Percentiles rank a stretch among this genome's conserved stretches.
These are phyloP conservation scores for Aspergillus glaucus DNA, from an alignment of 2,329 filamentous ascomycete species.

Conservation along the genomic window DNA sequence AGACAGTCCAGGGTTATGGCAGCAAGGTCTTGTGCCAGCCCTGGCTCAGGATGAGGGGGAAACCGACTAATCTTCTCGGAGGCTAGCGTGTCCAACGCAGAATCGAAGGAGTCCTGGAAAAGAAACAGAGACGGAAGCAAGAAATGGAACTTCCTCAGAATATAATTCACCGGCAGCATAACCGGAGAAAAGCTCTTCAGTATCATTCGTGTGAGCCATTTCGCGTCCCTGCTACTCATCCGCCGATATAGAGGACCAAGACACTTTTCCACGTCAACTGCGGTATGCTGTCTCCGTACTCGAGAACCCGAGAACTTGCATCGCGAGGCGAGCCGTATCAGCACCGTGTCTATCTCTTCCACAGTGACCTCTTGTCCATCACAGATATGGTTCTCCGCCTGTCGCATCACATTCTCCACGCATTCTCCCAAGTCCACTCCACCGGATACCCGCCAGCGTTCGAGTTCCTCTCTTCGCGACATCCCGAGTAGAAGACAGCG, in stretches of 20 bases:
- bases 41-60: constrained; percentile 30
- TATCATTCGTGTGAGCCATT: constrained; percentile 79
- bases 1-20: constrained; percentile 38
- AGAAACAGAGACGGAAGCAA: constrained; percentile 63
- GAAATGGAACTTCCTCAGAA: constrained; percentile 60
- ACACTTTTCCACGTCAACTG: constrained; percentile 38
- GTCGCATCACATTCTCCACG: constrained; percentile 57
- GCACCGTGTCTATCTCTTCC: constrained; percentile 63
- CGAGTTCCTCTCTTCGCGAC: constrained; percentile 56
- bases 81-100: constrained; percentile 52
- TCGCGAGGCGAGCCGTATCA: constrained; percentile 61
- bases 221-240: constrained; percentile 63
- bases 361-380: constrained; percentile 50
- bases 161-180: constrained; percentile 49
- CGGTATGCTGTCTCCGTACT: constrained; percentile 42
- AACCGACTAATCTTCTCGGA: constrained; percentile 29
- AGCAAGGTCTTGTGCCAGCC: constrained; percentile 23
- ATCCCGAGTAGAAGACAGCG: constrained; percentile 60
- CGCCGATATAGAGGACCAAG: constrained; percentile 55
- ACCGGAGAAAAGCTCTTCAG: constrained; percentile 70
- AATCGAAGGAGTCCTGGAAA: constrained; percentile 62
- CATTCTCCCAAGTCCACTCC: constrained; percentile 66
- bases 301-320: constrained; percentile 65
- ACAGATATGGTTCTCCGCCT: constrained; percentile 47
- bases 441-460: constrained; percentile 55